Conservation (phyloP, 768 basidiomycete genomes). For the Rhizopogon vesiculosus region DNA sequence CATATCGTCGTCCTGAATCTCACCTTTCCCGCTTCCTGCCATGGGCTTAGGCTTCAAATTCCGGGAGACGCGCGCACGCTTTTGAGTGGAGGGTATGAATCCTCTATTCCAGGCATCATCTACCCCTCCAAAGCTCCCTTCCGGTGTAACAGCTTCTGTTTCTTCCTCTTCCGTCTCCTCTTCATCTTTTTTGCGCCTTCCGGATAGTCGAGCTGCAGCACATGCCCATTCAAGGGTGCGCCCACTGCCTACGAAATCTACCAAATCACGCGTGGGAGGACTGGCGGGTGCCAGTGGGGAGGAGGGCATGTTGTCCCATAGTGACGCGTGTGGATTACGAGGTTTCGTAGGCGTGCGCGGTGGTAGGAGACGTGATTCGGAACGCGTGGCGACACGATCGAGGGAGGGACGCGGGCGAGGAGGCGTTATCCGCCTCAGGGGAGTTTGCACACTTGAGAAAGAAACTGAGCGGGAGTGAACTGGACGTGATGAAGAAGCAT, state of each 20-base stretch:
- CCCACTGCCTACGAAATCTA: conserved; percentile 23
- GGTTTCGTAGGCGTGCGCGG: conserved; percentile 26
- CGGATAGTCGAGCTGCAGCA: conserved; percentile 43
- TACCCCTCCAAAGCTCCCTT: conserved; percentile 43
- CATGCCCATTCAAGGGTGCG: conserved; percentile 29
- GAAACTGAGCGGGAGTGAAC: conserved; percentile 33
- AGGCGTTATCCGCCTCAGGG: conserved; percentile 24
- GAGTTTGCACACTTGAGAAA: conserved; percentile 16
- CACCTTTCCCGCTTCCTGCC: conserved; percentile 7
- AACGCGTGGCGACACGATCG: conserved; percentile 25
- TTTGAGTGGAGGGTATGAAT: neutral
- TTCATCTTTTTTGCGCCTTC: conserved; percentile 18
- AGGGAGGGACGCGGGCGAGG: conserved; percentile 27
- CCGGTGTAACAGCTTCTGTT: conserved; percentile 62
- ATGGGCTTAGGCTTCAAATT: neutral
- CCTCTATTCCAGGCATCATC: conserved; percentile 32
- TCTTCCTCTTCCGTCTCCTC: conserved; percentile 60
- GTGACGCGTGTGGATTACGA: conserved; percentile 21
- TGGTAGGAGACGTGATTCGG: conserved; percentile 25
- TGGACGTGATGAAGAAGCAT: conserved; percentile 24
- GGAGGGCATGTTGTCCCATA: conserved; percentile 31
- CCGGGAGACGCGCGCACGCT: conserved; percentile 1
- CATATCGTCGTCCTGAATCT: conserved; percentile 53
- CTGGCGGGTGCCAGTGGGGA: conserved; percentile 41
- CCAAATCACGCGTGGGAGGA: conserved; percentile 25